Base-by-base conservation (phyloP, 73 alveolate genomes). In the Durusdinium trenchii region DNA sequence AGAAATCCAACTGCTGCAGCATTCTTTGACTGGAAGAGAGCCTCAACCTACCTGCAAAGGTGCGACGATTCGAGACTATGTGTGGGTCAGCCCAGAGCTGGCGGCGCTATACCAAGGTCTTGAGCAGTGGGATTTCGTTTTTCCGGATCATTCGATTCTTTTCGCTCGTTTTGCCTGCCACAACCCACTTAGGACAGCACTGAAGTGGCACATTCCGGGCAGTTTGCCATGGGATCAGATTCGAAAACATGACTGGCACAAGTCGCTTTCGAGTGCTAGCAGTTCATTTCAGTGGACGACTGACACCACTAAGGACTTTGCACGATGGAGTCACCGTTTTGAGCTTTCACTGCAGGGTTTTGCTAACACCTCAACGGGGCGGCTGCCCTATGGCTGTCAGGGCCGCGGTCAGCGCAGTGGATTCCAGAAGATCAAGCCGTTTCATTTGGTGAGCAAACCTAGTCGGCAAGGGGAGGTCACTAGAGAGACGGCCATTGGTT, bases 111-210 rank as follows among this genome's bases (percentile, higher is more conserved):
- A 9, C 3, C 47, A 2, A 3, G 42, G 9, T 23, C 3, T 43
- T 16, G 46, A 38, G 10, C 69, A 46, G 12, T 26, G 1, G 1
- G 69, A 23, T 2, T 1, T 3, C 7, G 47, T 43, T 23, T 79
- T 79, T 30, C 90, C 90, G 20, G 90, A 79, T 47, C 90, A 79
- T 30, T 45, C 90, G 45, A 43, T 12, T 47, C 45, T 79, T 16
- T 6, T 3, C 32, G 43, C 32, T 43, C 43, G 67, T 7, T 46
- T 79, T 26, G 46, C 69, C 3, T 6, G 26, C 45, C n/a, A 2
- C 46, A 26, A 16, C 16, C 47, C 90, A 4, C 9, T 0, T 23
- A 28, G 20, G 64, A 9, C 64, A 12, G 20, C 64, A 6, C 5
- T 46, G 47, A 46, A 12, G 30, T 79, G 90, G 90, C 67, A 62